Conservation (phyloP, 768 basidiomycete species). For the Aureoboletus auriporus region DNA sequence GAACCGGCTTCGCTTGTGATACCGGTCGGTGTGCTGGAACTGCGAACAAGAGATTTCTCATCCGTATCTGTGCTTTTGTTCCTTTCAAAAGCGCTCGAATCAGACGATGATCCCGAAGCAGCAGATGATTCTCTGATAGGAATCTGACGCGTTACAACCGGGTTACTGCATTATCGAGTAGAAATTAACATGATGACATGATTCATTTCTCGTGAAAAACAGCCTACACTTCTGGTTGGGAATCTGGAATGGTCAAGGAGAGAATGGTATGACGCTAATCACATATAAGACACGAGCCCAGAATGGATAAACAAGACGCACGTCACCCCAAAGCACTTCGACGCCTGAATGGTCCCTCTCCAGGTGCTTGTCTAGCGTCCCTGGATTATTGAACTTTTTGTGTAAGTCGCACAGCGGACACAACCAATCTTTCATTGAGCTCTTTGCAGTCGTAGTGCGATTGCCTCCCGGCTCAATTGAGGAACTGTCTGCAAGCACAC, state of each 20-base stretch:
- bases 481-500: slow-evolving; percentile 5
- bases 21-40: slow-evolving; percentile 13
- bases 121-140: slow-evolving; percentile 3
- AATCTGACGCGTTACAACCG: slow-evolving; percentile 1
- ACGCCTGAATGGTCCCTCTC: slow-evolving; percentile 46
- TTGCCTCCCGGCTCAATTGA: slow-evolving; percentile 9
- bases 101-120: slow-evolving; percentile 2
- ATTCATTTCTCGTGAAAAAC: background rate
- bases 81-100: background rate
- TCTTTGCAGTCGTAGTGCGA: slow-evolving; percentile 10
- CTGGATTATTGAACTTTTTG: slow-evolving; percentile 36
- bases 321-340: slow-evolving; percentile 34
- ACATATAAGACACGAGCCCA: background rate
- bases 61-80: background rate
- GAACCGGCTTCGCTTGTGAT: slow-evolving; percentile 4
- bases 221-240: slow-evolving; percentile 10
- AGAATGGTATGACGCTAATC: slow-evolving; percentile 14
- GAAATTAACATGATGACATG: background rate
- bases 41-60: slow-evolving; percentile 2
- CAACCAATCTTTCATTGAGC: slow-evolving; percentile 34
- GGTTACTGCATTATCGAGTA: background rate
- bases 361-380: slow-evolving; percentile 47
- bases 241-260: slow-evolving; percentile 14
- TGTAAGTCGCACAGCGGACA: slow-evolving; percentile 57
- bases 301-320: slow-evolving; percentile 8